A percentile compares a stretch with the other conserved stretches of the same genome.
Evolutionary conservation across 2,329 filamentous ascomycete genomes (phyloP).

Genomic region (Fusarium cyanostomum): DNA sequence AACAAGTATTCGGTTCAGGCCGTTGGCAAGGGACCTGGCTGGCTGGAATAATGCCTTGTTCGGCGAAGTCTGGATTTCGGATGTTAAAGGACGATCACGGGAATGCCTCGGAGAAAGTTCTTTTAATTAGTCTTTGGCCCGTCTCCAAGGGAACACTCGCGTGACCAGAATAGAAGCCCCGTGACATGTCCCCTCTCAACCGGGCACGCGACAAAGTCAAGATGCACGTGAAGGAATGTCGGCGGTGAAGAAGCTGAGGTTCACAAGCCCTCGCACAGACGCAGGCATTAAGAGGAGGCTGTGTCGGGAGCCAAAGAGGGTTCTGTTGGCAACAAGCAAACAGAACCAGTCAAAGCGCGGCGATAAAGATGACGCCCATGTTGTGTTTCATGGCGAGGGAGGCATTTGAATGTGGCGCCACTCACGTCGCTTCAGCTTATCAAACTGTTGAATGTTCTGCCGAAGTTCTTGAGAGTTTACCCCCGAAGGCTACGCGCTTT

Average conservation of each 20-base stretch:
- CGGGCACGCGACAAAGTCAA: not conserved
- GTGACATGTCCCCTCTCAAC: not conserved
- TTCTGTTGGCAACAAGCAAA: conserved; percentile 9
- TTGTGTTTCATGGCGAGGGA: conserved; percentile 3
- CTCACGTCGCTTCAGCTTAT: conserved; percentile 16
- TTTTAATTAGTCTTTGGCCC: conserved; percentile 3
- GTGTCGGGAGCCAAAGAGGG: not conserved
- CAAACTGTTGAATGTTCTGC: not conserved
- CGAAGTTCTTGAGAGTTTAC: not conserved
- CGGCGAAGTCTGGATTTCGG: conserved; percentile 6
- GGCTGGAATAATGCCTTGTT: conserved; percentile 2
- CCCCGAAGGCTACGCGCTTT: conserved; percentile 1
- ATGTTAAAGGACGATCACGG: conserved; percentile 15
- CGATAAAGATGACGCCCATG: conserved; percentile 30
- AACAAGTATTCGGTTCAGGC: conserved; percentile 1
- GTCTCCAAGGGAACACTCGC: conserved; percentile 7
- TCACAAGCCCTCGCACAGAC: conserved; percentile 26
- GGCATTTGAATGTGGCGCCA: conserved; percentile 18
- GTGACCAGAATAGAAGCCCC: conserved; percentile 26
- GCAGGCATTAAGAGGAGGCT: not conserved
- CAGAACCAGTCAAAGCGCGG: conserved; percentile 15
- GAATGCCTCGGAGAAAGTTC: conserved; percentile 20
- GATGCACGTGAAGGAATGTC: conserved; percentile 19
- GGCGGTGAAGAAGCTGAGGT: conserved; percentile 18
- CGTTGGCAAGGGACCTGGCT: conserved; percentile 5